phyloP scores from a whole-genome alignment of 177 flowering plant species.

The Vitis hybrid region DNA sequence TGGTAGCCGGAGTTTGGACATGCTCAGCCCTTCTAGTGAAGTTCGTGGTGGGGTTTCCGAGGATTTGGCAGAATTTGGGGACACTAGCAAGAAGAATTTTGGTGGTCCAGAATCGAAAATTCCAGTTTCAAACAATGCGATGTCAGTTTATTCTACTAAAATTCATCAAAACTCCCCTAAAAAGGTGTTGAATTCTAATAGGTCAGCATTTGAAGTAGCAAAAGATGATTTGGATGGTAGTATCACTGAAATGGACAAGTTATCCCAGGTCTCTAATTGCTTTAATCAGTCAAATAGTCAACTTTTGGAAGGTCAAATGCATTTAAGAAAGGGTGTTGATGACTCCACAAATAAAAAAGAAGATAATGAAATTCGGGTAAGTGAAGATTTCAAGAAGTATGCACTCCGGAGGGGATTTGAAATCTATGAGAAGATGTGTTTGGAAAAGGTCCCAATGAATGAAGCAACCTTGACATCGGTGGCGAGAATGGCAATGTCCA shows the following conservation, averaged over 20 bases:
- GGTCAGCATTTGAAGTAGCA: neutral
- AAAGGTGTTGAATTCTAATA: constrained; percentile 7
- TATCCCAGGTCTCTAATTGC: constrained; percentile 4
- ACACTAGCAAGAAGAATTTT: constrained; percentile 5
- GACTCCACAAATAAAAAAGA: constrained; percentile 12
- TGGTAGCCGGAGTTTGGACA: constrained; percentile 33
- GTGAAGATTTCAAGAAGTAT: constrained; percentile 49
- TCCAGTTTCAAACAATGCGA: constrained; percentile 9
- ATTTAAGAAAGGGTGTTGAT: constrained; percentile 9
- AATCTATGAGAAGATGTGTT: constrained; percentile 59
- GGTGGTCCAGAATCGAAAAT: neutral
- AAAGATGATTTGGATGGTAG: constrained; percentile 3
- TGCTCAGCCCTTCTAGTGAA: constrained; percentile 15
- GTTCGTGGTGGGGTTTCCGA: constrained; percentile 9
- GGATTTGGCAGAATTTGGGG: constrained; percentile 13
- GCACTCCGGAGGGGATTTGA: constrained; percentile 70
- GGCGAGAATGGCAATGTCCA: constrained; percentile 86
- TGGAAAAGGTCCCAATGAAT: constrained; percentile 67
- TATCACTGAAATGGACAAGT: constrained; percentile 13
- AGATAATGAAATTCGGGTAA: constrained; percentile 35
- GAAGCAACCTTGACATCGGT: constrained; percentile 86
- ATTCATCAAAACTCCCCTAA: constrained; percentile 9
- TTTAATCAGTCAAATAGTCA: constrained; percentile 12
- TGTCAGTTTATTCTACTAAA: constrained; percentile 8
- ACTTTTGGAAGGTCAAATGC: constrained; percentile 15